Conservation (phyloP, 2,329 filamentous ascomycete genomes). For the Ceratocystis cubensis region DNA sequence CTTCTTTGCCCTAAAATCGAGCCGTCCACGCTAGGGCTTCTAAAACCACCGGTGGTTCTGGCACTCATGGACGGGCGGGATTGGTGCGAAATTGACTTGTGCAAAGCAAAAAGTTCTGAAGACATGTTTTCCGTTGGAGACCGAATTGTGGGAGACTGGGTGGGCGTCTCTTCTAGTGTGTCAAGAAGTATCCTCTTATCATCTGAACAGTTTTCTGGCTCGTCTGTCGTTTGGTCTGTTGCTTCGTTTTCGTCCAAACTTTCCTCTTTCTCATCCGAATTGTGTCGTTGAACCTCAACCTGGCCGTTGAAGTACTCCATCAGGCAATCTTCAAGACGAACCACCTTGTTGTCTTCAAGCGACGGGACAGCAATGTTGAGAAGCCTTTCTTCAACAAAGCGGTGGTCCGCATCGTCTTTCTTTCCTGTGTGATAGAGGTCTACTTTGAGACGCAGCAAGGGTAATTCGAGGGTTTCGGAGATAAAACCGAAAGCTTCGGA, state of each 20-base stretch:
- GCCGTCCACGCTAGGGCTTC: neutral
- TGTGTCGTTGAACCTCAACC: slow-evolving; percentile 55
- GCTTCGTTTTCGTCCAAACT: neutral
- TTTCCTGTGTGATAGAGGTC: slow-evolving; percentile 89
- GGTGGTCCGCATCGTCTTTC: slow-evolving; percentile 78
- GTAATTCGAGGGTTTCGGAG: slow-evolving; percentile 75
- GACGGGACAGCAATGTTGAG: slow-evolving; percentile 83
- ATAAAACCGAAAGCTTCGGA: slow-evolving; percentile 95
- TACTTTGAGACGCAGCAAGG: slow-evolving; percentile 80
- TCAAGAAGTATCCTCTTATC: neutral
- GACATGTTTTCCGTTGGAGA: neutral
- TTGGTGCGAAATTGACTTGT: slow-evolving; percentile 1
- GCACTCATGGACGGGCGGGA: neutral
- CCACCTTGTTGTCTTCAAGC: slow-evolving; percentile 53
- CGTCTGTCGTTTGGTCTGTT: neutral
- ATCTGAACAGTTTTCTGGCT: neutral
- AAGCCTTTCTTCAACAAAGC: slow-evolving; percentile 81
- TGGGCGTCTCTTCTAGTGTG: neutral
- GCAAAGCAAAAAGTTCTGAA: neutral
- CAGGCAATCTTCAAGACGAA: slow-evolving; percentile 81
- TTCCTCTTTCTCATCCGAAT: slow-evolving; percentile 9
- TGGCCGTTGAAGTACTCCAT: slow-evolving; percentile 91
- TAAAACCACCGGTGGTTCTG: neutral
- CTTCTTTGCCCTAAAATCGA: slow-evolving; percentile 3
- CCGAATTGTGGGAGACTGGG: neutral